Evolutionary conservation across 2,329 filamentous ascomycete genomes (phyloP).

Genomic region (Lasiodiplodia citricola): DNA sequence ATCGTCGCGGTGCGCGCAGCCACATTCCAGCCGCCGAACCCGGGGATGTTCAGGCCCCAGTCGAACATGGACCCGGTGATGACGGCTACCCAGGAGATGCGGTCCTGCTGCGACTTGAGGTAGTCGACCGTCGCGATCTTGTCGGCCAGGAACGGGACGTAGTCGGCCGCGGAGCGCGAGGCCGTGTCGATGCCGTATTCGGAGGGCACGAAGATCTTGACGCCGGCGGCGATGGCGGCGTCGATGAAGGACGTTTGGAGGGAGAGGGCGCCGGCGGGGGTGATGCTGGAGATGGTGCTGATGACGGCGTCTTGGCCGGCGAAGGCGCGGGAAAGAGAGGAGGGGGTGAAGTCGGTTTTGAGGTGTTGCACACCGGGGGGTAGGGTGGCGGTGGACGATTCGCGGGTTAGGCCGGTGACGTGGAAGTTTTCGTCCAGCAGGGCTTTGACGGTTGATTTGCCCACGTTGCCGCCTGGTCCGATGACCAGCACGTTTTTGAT

Average conservation of each 20-base stretch:
- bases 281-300: slow-evolving; percentile 48
- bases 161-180: slow-evolving; percentile 41
- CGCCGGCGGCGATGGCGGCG: slow-evolving; percentile 63
- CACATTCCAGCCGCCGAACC: slow-evolving; percentile 60
- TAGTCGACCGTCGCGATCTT: slow-evolving; percentile 61
- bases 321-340: slow-evolving; percentile 58
- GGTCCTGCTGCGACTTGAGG: slow-evolving; percentile 52
- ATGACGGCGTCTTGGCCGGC: slow-evolving; percentile 64
- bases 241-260: slow-evolving; percentile 61
- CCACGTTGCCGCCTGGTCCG: too few relatives aligned
- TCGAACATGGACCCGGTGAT: slow-evolving; percentile 67
- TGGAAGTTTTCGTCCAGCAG: too few relatives aligned
- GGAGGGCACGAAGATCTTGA: slow-evolving; percentile 66
- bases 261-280: slow-evolving; percentile 38
- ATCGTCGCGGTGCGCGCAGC: slow-evolving; percentile 57
- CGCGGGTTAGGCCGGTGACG: too few relatives aligned
- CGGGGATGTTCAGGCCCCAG: slow-evolving; percentile 55
- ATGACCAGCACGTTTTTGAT: too few relatives aligned
- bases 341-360: slow-evolving; percentile 54
- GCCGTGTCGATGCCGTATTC: slow-evolving; percentile 59
- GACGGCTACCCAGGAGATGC: slow-evolving; percentile 65
- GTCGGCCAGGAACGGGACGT: slow-evolving; percentile 58
- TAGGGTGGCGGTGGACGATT: too few relatives aligned
- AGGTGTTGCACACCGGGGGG: slow-evolving; percentile 29
- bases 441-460: too few relatives aligned